Evolutionary conservation across 805 yeast genomes (phyloP).

Genomic region (Naumovozyma castellii): DNA sequence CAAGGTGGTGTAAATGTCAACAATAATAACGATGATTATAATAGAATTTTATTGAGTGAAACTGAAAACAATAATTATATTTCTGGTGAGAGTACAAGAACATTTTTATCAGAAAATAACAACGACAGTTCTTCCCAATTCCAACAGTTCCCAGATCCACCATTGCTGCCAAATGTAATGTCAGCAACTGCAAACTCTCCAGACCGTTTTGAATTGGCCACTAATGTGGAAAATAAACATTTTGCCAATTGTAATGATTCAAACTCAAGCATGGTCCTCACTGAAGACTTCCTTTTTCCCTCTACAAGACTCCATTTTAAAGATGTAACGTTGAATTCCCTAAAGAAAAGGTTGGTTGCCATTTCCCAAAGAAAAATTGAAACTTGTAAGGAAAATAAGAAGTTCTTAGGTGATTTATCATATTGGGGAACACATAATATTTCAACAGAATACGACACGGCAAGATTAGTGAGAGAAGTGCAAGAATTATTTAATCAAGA

Average conservation of each 20-base stretch:
- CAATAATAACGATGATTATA: neutral
- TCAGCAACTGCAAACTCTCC: neutral
- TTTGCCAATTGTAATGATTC: neutral
- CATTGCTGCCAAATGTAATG: neutral
- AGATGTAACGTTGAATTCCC: conserved; percentile 9
- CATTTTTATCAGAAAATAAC: conserved; percentile 21
- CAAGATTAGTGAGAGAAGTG: conserved; percentile 14
- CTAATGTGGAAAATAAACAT: neutral
- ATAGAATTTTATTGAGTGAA: too few species aligned
- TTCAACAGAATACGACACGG: conserved; percentile 7
- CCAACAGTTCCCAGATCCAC: conserved; percentile 6
- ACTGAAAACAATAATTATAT: neutral
- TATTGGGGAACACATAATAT: conserved; percentile 15
- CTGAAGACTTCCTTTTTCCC: neutral
- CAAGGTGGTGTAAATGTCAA: neutral
- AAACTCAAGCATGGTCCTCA: neutral
- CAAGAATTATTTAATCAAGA: conserved; percentile 19
- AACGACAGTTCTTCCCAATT: conserved; percentile 6
- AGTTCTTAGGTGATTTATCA: conserved; percentile 13
- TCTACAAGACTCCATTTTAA: conserved; percentile 2
- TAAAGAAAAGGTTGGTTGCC: conserved; percentile 12
- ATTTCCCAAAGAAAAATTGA: conserved; percentile 14
- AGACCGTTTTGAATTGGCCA: neutral
- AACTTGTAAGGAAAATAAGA: conserved; percentile 13
- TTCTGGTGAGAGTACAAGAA: conserved; percentile 13